phyloP scores from a whole-genome alignment of 192 early-diverging fungal genomes.

The Lunasporangiospora selenospora region DNA sequence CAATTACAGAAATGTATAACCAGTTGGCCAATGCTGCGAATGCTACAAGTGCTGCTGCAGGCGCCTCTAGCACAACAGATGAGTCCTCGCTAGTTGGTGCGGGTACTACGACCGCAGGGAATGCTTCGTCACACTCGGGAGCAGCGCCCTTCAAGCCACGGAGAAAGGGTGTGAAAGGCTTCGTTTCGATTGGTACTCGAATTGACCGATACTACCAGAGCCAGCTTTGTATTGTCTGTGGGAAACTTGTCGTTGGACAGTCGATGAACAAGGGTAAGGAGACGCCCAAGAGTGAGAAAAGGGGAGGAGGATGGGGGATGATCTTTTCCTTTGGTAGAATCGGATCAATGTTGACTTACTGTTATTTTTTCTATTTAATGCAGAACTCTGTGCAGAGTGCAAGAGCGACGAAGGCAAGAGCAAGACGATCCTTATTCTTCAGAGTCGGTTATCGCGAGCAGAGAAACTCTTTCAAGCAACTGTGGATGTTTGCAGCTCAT shows the following conservation, averaged over 20 bases:
- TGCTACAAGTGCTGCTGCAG: background rate
- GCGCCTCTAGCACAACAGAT: background rate
- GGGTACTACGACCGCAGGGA: background rate
- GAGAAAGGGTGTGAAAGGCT: slow-evolving; percentile 24
- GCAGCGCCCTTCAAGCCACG: slow-evolving; percentile 22
- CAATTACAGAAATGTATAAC: background rate
- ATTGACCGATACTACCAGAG: slow-evolving; percentile 80
- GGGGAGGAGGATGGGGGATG: too few relatives aligned
- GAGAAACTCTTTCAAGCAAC: slow-evolving; percentile 23
- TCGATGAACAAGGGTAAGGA: background rate
- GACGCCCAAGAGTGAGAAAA: background rate
- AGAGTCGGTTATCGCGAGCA: slow-evolving; percentile 18
- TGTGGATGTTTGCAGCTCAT: slow-evolving; percentile 34
- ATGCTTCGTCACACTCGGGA: background rate
- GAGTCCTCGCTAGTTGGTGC: background rate
- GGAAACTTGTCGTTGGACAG: slow-evolving; percentile 44
- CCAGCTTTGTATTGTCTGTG: slow-evolving; percentile 68
- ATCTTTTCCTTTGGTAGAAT: too few relatives aligned
- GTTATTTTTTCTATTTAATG: background rate
- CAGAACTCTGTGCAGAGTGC: slow-evolving; percentile 17
- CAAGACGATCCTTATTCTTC: slow-evolving; percentile 11
- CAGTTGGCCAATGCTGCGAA: background rate
- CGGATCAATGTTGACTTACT: too few relatives aligned
- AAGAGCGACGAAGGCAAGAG: slow-evolving; percentile 4
- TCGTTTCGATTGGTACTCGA: slow-evolving; percentile 35